Percentiles rank a stretch among this genome's conserved stretches.
Conservation (phyloP, 2,329 filamentous ascomycete genomes). For the Sordariomycetes sp. region DNA sequence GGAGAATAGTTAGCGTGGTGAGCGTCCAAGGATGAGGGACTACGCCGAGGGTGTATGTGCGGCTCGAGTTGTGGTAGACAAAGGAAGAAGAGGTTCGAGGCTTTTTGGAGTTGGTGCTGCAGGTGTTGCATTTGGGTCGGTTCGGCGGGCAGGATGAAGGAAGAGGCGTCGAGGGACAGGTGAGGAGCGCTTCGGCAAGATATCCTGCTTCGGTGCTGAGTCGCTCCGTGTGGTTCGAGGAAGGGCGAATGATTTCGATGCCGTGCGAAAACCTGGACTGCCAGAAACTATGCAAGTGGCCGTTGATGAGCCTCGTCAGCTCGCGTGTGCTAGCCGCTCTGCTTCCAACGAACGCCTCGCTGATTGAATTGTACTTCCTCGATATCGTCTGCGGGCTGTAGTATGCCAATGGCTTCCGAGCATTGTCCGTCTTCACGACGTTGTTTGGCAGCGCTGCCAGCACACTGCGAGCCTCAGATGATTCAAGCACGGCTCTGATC, state of each 20-base stretch:
- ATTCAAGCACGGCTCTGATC: constrained; percentile 51
- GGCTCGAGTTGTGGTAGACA: constrained; percentile 62
- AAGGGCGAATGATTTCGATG: constrained; percentile 73
- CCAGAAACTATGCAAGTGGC: constrained; percentile 79
- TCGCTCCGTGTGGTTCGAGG: constrained; percentile 63
- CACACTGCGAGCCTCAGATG: constrained; percentile 50
- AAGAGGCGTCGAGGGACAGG: constrained; percentile 66
- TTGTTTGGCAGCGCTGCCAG: constrained; percentile 49
- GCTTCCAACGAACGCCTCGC: constrained; percentile 31
- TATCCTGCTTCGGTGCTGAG: constrained; percentile 61
- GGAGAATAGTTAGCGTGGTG: constrained; percentile 55
- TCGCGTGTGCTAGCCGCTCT: constrained; percentile 52
- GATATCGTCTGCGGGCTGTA: constrained; percentile 59
- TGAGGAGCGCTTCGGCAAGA: constrained; percentile 65
- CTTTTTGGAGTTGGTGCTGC: constrained; percentile 49
- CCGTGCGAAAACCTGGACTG: constrained; percentile 70
- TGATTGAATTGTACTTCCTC: constrained; percentile 50
- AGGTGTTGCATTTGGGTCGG: constrained; percentile 62
- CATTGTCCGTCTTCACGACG: constrained; percentile 55
- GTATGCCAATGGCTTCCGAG: constrained; percentile 62
- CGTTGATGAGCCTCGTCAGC: constrained; percentile 69
- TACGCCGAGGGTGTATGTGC: constrained; percentile 71
- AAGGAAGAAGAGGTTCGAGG: constrained; percentile 59
- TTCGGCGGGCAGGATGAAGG: constrained; percentile 81
- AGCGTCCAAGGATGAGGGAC: constrained; percentile 90